Evolutionary conservation across 2,329 filamentous ascomycete species (phyloP).

Genomic region (Capronia epimyces): DNA sequence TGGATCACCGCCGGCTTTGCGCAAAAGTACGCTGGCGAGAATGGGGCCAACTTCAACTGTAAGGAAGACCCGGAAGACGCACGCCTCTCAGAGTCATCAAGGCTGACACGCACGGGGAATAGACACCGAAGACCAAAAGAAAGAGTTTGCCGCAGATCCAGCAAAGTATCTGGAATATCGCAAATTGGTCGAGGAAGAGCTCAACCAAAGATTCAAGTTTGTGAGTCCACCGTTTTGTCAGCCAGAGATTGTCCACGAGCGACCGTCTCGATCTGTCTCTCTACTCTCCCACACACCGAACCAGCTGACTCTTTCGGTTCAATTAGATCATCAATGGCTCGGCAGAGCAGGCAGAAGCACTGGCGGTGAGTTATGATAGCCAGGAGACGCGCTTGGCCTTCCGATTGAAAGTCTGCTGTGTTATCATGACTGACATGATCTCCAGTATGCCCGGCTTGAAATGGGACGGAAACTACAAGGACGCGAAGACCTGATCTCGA

Average conservation of each 20-base stretch:
- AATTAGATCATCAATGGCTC: conserved; percentile 2
- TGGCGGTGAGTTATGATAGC: too few species aligned
- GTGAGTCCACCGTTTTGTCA: too few species aligned
- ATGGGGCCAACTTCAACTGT: conserved; percentile 32
- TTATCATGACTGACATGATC: too few species aligned
- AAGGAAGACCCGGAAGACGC: conserved; percentile 29
- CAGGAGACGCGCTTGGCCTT: conserved; percentile 43
- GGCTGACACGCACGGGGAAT: conserved; percentile 40
- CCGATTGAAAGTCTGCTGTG: conserved; percentile 33
- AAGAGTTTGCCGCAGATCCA: conserved; percentile 16
- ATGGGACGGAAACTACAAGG: conserved; percentile 36
- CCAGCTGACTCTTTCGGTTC: too few species aligned
- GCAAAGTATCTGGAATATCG: conserved; percentile 30
- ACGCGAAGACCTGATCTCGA: background rate
- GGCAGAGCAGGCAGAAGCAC: background rate
- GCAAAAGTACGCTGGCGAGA: conserved; percentile 21
- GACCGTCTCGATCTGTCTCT: too few species aligned
- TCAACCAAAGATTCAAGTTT: conserved; percentile 27
- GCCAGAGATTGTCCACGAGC: too few species aligned
- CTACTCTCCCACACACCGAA: too few species aligned
- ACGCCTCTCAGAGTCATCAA: conserved; percentile 32
- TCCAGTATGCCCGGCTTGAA: too few species aligned
- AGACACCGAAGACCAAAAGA: conserved; percentile 30
- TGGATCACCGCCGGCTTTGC: conserved; percentile 29
- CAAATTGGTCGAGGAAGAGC: conserved; percentile 31